These are phyloP conservation scores for Solanum peruvianum DNA, from an alignment of 257 asterid species.

Conservation along the genomic window DNA sequence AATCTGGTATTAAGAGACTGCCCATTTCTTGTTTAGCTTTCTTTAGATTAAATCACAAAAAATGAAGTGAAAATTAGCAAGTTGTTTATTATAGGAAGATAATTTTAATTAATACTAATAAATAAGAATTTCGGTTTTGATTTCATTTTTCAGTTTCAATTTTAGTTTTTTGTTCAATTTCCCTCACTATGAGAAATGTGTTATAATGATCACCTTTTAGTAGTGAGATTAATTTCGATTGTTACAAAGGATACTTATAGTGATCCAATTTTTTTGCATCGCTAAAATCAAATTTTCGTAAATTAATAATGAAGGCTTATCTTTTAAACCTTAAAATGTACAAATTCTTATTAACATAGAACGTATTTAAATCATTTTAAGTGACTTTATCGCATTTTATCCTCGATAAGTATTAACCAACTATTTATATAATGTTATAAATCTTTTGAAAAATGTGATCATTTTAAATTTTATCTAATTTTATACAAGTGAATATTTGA, in stretches of 20 bases:
- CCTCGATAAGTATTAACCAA: background rate
- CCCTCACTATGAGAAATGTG: background rate
- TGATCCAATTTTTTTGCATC: background rate
- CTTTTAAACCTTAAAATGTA: background rate
- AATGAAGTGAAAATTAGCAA: background rate
- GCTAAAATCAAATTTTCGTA: background rate
- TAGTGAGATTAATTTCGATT: background rate
- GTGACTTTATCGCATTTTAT: background rate
- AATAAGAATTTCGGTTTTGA: background rate
- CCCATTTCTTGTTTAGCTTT: conserved; percentile 21
- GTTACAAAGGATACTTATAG: background rate
- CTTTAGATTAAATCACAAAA: no score
- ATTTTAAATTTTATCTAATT: background rate
- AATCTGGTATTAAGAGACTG: conserved; percentile 37
- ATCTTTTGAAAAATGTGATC: background rate
- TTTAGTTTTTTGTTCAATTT: background rate
- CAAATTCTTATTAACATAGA: fast-evolving
- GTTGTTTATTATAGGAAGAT: background rate
- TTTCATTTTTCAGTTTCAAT: background rate
- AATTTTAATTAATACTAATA: background rate
- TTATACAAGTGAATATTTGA: background rate
- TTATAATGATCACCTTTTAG: background rate
- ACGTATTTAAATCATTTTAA: background rate
- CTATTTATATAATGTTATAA: no score
- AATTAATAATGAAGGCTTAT: background rate